Base-by-base conservation (phyloP, 75 land plant species). In the Pinus albicaulis region DNA sequence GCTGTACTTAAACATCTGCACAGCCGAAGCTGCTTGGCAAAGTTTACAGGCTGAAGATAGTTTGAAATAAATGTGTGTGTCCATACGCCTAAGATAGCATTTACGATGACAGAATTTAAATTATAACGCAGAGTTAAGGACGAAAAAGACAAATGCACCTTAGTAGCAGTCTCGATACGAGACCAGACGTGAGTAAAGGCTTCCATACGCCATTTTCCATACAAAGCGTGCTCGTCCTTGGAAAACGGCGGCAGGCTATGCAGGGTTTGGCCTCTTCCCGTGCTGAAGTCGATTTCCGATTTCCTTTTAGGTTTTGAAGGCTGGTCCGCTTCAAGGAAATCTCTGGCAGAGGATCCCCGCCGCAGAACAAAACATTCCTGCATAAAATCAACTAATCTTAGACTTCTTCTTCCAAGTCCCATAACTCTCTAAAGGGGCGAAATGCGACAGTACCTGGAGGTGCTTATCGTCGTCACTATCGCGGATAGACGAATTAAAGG, bases 101-200 rank as follows among this genome's bases (percentile, higher is more conserved):
- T 44, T 44, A 44, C 0, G 10, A 44, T 44, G 48, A 44, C 48
- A 44, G 10, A 44, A 44, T 44, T 44, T 44, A 44, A 44, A 44
- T 44, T 44, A 44, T 5, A 44, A 44, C 48, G 48, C 7, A 44
- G 48, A 5, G 48, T 44, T 44, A 44, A 44, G 7, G 48, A 44
- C 7, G 44, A 41, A 41, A 41, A 41, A 41, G 44, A 41, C 5
- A 41, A 44, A 44, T 44, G 48, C 7, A 92, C 98, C 90, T 87
- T 83, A 57, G 86, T 84, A 22, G 82, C 82, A n/a, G 76, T 69
- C 58, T 95, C 92, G 24, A 90, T 83, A n/a, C 81, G 76, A 0
- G 78, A 83, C 98, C 95, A 95, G 56, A 84, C 81, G 26, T 58
- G 6, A 6, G 80, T 57, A 55, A 90, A 89, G 41, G 90, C 89